These are phyloP conservation scores for Gynandropsis gynandra DNA, from an alignment of 345 rosid species.

Conservation along the genomic window DNA sequence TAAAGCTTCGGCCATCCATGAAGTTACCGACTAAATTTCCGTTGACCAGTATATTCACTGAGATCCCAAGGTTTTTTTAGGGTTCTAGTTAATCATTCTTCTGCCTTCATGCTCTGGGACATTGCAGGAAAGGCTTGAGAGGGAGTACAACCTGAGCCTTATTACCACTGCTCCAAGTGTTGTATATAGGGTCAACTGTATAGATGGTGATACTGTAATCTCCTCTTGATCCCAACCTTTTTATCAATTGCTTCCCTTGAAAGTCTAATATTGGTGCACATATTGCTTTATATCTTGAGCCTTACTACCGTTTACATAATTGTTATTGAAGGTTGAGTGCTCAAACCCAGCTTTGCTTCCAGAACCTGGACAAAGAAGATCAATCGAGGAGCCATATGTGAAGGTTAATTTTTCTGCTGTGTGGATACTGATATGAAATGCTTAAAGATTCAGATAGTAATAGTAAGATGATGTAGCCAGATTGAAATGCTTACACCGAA, in stretches of 20 bases:
- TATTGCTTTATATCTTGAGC: slow-evolving; percentile 17
- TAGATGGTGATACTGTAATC: slow-evolving; percentile 72
- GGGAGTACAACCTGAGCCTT: slow-evolving; percentile 92
- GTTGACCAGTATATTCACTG: no score
- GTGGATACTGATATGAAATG: neutral
- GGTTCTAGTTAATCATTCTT: neutral
- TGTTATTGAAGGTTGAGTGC: slow-evolving; percentile 69
- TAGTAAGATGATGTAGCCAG: slow-evolving; percentile 35
- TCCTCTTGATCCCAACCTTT: slow-evolving; percentile 31
- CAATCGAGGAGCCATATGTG: slow-evolving; percentile 88
- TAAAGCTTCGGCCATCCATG: no score
- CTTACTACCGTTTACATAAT: slow-evolving; percentile 21
- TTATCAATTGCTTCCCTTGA: slow-evolving; percentile 12
- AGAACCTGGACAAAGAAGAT: slow-evolving; percentile 82
- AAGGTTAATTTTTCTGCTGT: slow-evolving; percentile 47
- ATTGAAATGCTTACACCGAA: slow-evolving; percentile 97
- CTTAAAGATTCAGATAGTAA: slow-evolving; percentile 12
- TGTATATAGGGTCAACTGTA: slow-evolving; percentile 79
- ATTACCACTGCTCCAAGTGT: slow-evolving; percentile 99
- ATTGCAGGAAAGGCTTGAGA: slow-evolving; percentile 94
- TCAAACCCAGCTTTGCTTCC: slow-evolving; percentile 97
- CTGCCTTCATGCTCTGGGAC: slow-evolving; percentile 13
- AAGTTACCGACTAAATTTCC: no score
- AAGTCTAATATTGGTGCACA: slow-evolving; percentile 9
- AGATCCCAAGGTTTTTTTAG: no score